These are phyloP conservation scores for Pythium sp. DNA, from an alignment of 352 stramenopile species.

Conservation along the genomic window DNA sequence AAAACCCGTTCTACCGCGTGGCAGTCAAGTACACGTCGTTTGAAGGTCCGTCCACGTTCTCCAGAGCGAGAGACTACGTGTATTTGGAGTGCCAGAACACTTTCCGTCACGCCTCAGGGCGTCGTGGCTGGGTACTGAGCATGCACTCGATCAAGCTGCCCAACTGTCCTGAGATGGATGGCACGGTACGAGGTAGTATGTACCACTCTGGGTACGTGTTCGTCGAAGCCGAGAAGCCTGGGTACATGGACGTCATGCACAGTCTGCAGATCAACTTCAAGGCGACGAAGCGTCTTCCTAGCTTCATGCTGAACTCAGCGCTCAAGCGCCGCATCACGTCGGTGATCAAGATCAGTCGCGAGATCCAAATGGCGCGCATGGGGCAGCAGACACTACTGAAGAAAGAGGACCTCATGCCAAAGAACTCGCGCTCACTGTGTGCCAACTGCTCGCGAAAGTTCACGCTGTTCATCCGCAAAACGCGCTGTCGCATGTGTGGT, in stretches of 20 bases:
- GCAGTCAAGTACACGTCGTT: slow-evolving; percentile 71
- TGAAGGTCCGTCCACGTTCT: slow-evolving; percentile 56
- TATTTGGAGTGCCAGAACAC: slow-evolving; percentile 80
- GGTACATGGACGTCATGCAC: slow-evolving; percentile 86
- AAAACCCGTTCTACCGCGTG: slow-evolving; percentile 63
- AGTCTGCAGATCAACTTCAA: slow-evolving; percentile 86
- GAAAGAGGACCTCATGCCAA: slow-evolving; percentile 69
- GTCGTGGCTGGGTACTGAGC: slow-evolving; percentile 69
- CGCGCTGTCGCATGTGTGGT: slow-evolving; percentile 64
- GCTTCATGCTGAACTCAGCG: slow-evolving; percentile 62
- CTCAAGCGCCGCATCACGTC: slow-evolving; percentile 64
- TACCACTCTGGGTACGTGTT: slow-evolving; percentile 83
- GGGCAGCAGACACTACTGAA: slow-evolving; percentile 54
- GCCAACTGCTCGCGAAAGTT: slow-evolving; percentile 65
- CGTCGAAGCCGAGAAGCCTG: slow-evolving; percentile 66
- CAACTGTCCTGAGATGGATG: slow-evolving; percentile 63
- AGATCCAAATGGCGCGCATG: slow-evolving; percentile 59
- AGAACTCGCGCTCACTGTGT: slow-evolving; percentile 51
- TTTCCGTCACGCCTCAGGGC: slow-evolving; percentile 66
- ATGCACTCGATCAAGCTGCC: slow-evolving; percentile 86
- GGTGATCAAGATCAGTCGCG: slow-evolving; percentile 60
- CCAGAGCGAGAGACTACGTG: slow-evolving; percentile 62
- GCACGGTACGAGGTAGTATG: slow-evolving; percentile 73
- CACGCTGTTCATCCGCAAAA: slow-evolving; percentile 71
- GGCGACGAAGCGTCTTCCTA: slow-evolving; percentile 54